Evolutionary conservation across 306 rosid genomes (phyloP).

Genomic region (Phaseolus lunatus): DNA sequence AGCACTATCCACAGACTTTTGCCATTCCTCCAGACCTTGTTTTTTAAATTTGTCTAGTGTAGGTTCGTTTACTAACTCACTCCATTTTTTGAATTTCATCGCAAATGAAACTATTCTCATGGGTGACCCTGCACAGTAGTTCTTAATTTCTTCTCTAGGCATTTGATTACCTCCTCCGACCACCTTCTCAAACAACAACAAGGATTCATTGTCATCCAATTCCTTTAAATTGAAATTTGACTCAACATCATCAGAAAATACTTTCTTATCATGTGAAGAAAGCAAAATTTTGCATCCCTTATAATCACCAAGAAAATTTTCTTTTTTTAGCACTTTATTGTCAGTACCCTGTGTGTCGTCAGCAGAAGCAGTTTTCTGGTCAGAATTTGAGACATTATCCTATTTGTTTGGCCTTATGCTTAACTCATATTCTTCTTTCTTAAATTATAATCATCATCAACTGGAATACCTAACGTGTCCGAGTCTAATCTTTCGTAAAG

Average conservation of each 20-base stretch:
- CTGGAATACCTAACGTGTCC: constrained; percentile 36
- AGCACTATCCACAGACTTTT: neutral
- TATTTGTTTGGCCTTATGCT: too few relatives aligned
- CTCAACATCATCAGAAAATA: constrained; percentile 18
- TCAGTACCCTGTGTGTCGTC: too few relatives aligned
- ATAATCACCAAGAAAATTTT: neutral
- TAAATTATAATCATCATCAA: constrained; percentile 3
- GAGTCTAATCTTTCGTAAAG: constrained; percentile 30
- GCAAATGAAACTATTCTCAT: constrained; percentile 17
- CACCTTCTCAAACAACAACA: constrained; percentile 1
- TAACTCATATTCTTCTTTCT: neutral
- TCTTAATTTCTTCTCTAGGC: neutral
- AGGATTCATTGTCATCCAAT: constrained; percentile 25
- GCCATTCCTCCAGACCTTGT: neutral
- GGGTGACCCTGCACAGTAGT: constrained; percentile 21
- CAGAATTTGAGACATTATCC: too few relatives aligned
- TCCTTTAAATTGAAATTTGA: neutral
- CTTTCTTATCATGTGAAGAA: constrained; percentile 1
- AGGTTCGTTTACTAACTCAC: neutral
- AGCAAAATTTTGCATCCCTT: constrained; percentile 30
- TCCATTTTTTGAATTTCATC: neutral
- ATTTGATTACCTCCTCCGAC: neutral
- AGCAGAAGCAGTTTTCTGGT: too few relatives aligned
- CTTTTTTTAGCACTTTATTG: too few relatives aligned
- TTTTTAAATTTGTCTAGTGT: neutral